phyloP scores from a whole-genome alignment of 257 asterid genomes.

The Scutellaria minor region DNA sequence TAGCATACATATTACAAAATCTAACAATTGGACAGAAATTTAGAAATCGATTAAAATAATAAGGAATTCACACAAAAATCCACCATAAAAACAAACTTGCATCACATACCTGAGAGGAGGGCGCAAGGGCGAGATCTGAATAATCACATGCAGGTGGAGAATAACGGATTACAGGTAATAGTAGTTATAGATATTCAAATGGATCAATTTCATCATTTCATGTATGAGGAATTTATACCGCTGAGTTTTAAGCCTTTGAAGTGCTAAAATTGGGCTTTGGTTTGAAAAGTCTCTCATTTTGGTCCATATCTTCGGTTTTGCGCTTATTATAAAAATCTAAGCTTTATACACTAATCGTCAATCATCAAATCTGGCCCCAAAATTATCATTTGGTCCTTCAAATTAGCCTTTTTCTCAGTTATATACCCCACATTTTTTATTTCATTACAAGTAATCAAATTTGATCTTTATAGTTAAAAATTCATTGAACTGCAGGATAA shows the following conservation, averaged over 20 bases:
- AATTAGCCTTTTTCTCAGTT: too few species aligned
- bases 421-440: too few species aligned
- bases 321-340: not conserved
- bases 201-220: not conserved
- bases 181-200: not conserved
- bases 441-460: too few species aligned
- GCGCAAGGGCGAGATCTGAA: conserved; percentile 12
- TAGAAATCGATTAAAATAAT: conserved; percentile 3
- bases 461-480: too few species aligned
- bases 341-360: too few species aligned
- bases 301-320: not conserved
- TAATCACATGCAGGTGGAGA: conserved; percentile 12
- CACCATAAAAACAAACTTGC: not conserved
- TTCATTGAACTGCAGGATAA: too few species aligned
- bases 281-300: not conserved
- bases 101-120: conserved; percentile 4
- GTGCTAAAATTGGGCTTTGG: not conserved
- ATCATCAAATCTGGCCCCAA: not conserved
- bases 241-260: not conserved
- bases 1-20: conserved; percentile 1
- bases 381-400: too few species aligned
- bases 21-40: not conserved
- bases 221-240: not conserved
- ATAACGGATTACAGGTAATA: not conserved
- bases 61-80: not conserved